Evolutionary conservation across 768 basidiomycete genomes (phyloP), one percentile per base, ranked within the genome.

Genomic region (Rickenella mellea): DNA sequence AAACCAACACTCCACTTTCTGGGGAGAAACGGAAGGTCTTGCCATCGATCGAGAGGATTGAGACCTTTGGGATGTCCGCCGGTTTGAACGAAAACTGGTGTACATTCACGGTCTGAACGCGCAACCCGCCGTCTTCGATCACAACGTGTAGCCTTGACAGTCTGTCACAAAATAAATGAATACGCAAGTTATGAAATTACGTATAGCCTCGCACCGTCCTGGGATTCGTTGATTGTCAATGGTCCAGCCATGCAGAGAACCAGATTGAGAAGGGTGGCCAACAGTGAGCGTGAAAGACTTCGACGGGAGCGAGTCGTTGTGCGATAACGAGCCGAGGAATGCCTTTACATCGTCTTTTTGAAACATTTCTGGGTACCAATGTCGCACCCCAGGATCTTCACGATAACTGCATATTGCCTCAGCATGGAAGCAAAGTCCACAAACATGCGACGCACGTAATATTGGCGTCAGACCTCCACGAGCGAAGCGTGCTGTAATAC

Each of bases 301-400:
- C 25, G 17, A 43, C 20, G 19, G 42, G 30, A 26, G 48, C 48
- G n/a, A 43, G 41, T 46, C 39, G 36, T 6, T 21, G 31, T 41
- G 27, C n/a, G n/a, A 42, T 11, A 56, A 45, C 0, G 56, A 46
- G 24, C 76, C 65, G 36, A 91, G 46, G 55, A 89, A 90, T 0
- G 51, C 48, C 40, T 72, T 63, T 1, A 84, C 81, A 15, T 60
- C 57, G 9, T 66, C 54, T 46, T 76, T 83, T 27, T 62, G 60
- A 35, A 91, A 65, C 21, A 84, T 63, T 3, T 65, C 58, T 2
- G 69, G 58, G 55, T 83, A 90, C 81, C 85, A 91, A 55, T 91
- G 88, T 2, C 67, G 67, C 50, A 74, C 54, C 6, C 71, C 70
- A 2, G 68, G 59, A 39, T 81, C 80, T 59, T 91, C 88, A 14